Conservation (phyloP, 257 asterid genomes). For the Gentiana dahurica region DNA sequence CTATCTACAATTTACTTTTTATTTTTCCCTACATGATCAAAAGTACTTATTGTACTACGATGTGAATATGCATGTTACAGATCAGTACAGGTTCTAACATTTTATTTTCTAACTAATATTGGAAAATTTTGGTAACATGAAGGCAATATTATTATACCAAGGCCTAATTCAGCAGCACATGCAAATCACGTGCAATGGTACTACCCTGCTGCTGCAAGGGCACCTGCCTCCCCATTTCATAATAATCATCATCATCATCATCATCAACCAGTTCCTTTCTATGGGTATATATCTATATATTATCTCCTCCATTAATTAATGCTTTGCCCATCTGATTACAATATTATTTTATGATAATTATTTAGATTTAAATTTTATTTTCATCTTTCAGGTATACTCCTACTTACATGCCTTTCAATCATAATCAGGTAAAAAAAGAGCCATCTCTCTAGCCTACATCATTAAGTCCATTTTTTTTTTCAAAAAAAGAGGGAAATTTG, state of each 20-base stretch:
- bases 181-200: slow-evolving; percentile 67
- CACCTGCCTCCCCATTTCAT: slow-evolving; percentile 31
- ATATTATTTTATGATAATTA: background rate
- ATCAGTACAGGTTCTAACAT: no score
- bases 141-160: slow-evolving; percentile 34
- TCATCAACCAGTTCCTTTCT: slow-evolving; percentile 57
- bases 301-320: no score
- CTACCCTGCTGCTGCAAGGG: slow-evolving; percentile 35
- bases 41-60: no score
- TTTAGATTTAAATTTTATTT: no score
- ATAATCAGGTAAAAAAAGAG: slow-evolving; percentile 53
- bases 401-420: slow-evolving; percentile 63
- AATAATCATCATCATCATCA: slow-evolving; percentile 34
- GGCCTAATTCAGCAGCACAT: slow-evolving; percentile 43
- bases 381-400: slow-evolving; percentile 44
- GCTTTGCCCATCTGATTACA: no score
- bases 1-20: no score
- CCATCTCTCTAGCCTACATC: background rate
- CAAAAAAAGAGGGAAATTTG: no score
- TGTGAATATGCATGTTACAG: no score
- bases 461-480: no score
- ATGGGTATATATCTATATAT: slow-evolving; percentile 29
- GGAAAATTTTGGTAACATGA: slow-evolving; percentile 9
- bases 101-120: no score
- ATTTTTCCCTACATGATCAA: no score